Evolutionary conservation across 495 filamentous ascomycete genomes (phyloP), one percentile per base, ranked within the genome.

Genomic region (Astrocystis sublimbata): DNA sequence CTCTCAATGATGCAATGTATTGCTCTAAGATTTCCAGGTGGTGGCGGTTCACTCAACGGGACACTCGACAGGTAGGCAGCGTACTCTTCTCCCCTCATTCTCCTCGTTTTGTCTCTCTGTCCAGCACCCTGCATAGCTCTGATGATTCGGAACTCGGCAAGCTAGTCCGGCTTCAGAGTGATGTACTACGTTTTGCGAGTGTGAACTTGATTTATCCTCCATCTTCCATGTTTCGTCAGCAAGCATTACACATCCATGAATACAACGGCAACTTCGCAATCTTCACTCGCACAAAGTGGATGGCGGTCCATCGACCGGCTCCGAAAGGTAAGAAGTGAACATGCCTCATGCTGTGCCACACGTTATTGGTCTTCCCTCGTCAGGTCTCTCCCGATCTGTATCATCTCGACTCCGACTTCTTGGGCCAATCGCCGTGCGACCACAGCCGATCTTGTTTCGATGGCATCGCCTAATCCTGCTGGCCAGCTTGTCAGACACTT

Each of bases 11-110:
- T 87, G 57, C 91, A 92, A 75, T 87, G 88, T 79, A 80, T 83
- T 62, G 79, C 85, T 68, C 71, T 93, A 67, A 78, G 77, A 65
- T 89, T 91, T 40, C 89, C 90, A 64, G 88, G 91, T 67, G 80
- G 76, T 75, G 72, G 96, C 38, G 91, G 89, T 74, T 81, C 81
- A 71, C 85, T 88, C 8, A 83, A 92, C 74, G 88, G 91, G 58
- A 81, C 86, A 66, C 79, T 96, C 75, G 92, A 97, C 83, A 93
- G 91, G 92, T 97, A 86, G 88, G 92, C 59, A 57, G 64, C 62
- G 67, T 53, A 68, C 64, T 72, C 68, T 73, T 36, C 56, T 69
- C 68, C 58, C 63, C 50, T 59, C 47, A 19, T 43, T 52, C 59
- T 49, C 61, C 47, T 59, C 57, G 33, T 47, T 60, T 45, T 41